These are phyloP conservation scores for Aspergillus calidoustus DNA, from an alignment of 2,329 filamentous ascomycete species.

Conservation along the genomic window DNA sequence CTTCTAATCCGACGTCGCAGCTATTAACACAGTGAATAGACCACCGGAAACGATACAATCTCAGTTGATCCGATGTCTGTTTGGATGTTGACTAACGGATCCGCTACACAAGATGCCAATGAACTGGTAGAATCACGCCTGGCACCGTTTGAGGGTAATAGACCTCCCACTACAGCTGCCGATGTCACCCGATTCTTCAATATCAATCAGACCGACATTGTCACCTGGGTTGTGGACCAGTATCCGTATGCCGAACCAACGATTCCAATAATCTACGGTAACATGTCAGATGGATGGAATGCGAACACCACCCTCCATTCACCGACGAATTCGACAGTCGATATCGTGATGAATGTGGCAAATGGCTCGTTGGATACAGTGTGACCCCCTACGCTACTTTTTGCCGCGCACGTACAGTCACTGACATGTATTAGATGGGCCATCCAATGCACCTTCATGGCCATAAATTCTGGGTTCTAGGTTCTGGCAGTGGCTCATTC, in stretches of 20 bases:
- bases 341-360: constrained; percentile 5
- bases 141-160: constrained; percentile 3
- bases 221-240: constrained; percentile 6
- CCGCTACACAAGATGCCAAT: constrained; percentile 1
- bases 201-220: constrained; percentile 3
- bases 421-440: constrained; percentile 4
- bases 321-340: not conserved
- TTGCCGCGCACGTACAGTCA: not conserved
- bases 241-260: not conserved
- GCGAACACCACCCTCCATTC: constrained; percentile 3
- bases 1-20: not conserved
- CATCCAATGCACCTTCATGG: constrained; percentile 6
- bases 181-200: not conserved
- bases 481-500: constrained; percentile 5
- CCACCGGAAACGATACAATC: constrained; percentile 1
- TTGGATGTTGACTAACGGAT: constrained; percentile 1
- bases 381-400: too few species aligned
- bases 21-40: constrained; percentile 3
- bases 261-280: constrained; percentile 1
- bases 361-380: constrained; percentile 3
- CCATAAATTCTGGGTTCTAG: constrained; percentile 6
- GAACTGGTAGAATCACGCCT: constrained; percentile 5
- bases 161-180: not conserved
- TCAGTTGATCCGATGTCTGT: constrained; percentile 5
- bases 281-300: constrained; percentile 5